phyloP scores from a whole-genome alignment of 352 stramenopile species.

The Globisporangium nagaii region DNA sequence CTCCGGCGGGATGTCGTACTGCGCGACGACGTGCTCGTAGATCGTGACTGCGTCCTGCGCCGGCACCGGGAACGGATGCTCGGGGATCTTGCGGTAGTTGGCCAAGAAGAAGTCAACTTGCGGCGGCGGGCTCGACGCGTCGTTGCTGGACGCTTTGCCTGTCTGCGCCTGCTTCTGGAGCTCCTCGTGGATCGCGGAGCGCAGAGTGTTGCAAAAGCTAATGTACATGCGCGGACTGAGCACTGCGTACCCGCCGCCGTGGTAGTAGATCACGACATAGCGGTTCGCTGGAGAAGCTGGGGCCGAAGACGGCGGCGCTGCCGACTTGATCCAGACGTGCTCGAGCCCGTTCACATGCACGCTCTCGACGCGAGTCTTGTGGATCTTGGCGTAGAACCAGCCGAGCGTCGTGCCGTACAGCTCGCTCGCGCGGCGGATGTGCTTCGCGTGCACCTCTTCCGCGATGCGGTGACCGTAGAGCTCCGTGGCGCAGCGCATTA shows the following conservation, averaged over 20 bases:
- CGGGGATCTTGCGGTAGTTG: slow-evolving; percentile 50
- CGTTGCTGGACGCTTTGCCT: no score
- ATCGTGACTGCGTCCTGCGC: slow-evolving; percentile 27
- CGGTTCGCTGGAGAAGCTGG: neutral
- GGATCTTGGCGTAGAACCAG: slow-evolving; percentile 16
- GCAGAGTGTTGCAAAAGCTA: slow-evolving; percentile 23
- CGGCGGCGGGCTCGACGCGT: neutral
- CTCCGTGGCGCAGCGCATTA: slow-evolving; percentile 15
- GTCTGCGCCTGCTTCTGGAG: no score
- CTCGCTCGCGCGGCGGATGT: slow-evolving; percentile 19
- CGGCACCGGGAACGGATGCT: slow-evolving; percentile 31
- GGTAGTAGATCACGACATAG: slow-evolving; percentile 17
- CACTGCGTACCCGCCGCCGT: slow-evolving; percentile 42
- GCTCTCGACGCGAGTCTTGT: slow-evolving; percentile 17
- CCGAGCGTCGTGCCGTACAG: slow-evolving; percentile 16
- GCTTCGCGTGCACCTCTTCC: slow-evolving; percentile 10
- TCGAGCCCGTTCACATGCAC: slow-evolving; percentile 27
- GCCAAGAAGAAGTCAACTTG: slow-evolving; percentile 32
- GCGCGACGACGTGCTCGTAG: slow-evolving; percentile 33
- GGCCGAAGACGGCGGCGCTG: neutral
- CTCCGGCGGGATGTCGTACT: slow-evolving; percentile 19
- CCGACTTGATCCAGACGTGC: slow-evolving; percentile 25
- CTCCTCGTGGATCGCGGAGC: slow-evolving; percentile 16
- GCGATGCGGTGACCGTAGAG: slow-evolving; percentile 20
- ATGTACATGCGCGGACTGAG: slow-evolving; percentile 38